phyloP scores from a whole-genome alignment of 371 early-diverging fungal genomes.

The Rhizopus arrhizus region DNA sequence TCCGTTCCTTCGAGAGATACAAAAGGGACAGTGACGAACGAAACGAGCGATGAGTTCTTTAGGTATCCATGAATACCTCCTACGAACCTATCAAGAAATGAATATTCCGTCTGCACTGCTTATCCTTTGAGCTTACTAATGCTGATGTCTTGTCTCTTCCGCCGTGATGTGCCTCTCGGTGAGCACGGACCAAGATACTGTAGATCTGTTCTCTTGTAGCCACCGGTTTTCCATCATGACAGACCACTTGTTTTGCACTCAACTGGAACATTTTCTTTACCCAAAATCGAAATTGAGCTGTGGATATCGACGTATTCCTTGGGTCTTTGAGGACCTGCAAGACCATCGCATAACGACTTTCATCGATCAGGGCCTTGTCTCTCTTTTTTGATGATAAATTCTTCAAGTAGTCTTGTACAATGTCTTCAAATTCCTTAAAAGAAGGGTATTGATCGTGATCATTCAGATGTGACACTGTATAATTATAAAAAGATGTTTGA shows the following conservation, averaged over 20 bases:
- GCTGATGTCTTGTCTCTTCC: slow-evolving; percentile 68
- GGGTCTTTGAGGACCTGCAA: slow-evolving; percentile 60
- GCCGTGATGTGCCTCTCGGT: slow-evolving; percentile 63
- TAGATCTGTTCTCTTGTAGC: slow-evolving; percentile 65
- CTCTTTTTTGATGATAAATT: slow-evolving; percentile 64
- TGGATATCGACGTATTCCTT: slow-evolving; percentile 60
- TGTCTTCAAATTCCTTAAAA: slow-evolving; percentile 41
- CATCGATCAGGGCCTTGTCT: slow-evolving; percentile 62
- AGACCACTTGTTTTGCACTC: slow-evolving; percentile 46
- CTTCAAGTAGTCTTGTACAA: slow-evolving; percentile 56
- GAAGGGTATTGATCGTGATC: slow-evolving; percentile 48
- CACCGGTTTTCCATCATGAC: slow-evolving; percentile 61
- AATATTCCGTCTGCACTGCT: too few relatives aligned
- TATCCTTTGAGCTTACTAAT: slow-evolving; percentile 38
- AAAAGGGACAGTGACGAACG: slow-evolving; percentile 54
- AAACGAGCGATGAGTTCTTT: slow-evolving; percentile 57
- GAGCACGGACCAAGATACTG: slow-evolving; percentile 59
- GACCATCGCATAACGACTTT: slow-evolving; percentile 56
- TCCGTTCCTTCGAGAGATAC: slow-evolving; percentile 51
- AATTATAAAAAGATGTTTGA: background rate
- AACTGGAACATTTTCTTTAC: slow-evolving; percentile 71
- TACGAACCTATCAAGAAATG: slow-evolving; percentile 19
- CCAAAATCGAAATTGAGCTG: slow-evolving; percentile 69
- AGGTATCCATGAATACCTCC: slow-evolving; percentile 55
- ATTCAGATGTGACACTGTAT: slow-evolving; percentile 20